Base-by-base conservation (phyloP, 257 asterid genomes). In the Fraxinus cuspidata region DNA sequence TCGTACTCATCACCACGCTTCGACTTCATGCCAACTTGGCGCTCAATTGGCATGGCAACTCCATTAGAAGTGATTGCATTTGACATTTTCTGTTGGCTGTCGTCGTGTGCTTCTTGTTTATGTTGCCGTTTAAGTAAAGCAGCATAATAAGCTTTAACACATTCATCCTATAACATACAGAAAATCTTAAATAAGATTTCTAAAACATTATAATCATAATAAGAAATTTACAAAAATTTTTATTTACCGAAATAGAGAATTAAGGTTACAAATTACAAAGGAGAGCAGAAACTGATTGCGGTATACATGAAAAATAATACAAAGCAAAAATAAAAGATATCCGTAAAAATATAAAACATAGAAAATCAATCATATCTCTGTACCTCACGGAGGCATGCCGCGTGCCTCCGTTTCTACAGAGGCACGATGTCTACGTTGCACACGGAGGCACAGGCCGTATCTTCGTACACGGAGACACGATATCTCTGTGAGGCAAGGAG, bases 61-160 rank as follows among this genome's bases (percentile, higher is more conserved):
- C 77, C 91, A 76, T 74, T 78, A 8, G 83, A 25, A 44, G 44
- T 58, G 7, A 69, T 71, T 58, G 84, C 74, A 79, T 71, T 80
- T 40, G 76, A 25, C 40, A 80, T 71, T 49, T 83, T 92, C 38
- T 73, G 83, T 70, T 86, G 89, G 82, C 80, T 75, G 77, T 88
- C 85, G 60, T 73, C 79, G 27, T 88, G 80, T 82, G 86, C 92
- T 78, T 81, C 94, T 81, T 88, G 92, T 78, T 89, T 91, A 34
- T 74, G 86, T 66, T 89, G 96, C 77, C 88, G 86, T 81, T 73
- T 53, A 75, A 91, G 90, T 25, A 88, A 7, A 51, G 98, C 98
- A 87, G 92, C 94, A 77, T 93, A 93, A 85, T 91, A 96, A 53
- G 99, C 99, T 86, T 94, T 88, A 29, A 86, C 28, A 79, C 88